A percentile compares a stretch with the other conserved stretches of the same genome.
Conservation (phyloP, 495 filamentous ascomycete species). For the Hyaloscypha finlandica region DNA sequence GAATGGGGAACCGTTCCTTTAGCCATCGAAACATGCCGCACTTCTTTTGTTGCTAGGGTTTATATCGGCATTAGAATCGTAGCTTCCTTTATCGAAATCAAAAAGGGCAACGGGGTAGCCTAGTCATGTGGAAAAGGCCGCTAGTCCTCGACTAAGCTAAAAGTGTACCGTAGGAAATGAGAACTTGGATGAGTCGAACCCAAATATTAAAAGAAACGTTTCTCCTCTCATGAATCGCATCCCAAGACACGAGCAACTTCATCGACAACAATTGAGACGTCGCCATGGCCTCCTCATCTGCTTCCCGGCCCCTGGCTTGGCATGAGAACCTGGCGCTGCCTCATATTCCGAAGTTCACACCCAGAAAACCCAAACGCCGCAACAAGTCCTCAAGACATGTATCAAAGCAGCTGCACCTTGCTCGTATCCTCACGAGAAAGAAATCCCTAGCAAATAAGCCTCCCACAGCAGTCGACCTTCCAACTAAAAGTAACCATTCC, state of each 20-base stretch:
- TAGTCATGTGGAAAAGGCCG: neutral
- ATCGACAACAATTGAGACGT: neutral
- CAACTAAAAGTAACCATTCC: neutral
- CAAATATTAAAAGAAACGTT: neutral
- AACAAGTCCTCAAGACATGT: neutral
- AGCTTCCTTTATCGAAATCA: too few species aligned
- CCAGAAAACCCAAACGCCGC: neutral
- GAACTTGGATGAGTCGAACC: neutral
- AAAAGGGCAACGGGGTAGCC: too few species aligned
- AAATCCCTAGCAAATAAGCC: neutral
- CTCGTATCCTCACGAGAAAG: neutral
- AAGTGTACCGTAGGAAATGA: neutral
- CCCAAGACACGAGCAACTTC: neutral
- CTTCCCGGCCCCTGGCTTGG: neutral
- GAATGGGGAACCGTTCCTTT: too few species aligned
- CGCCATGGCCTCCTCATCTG: neutral
- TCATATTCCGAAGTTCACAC: neutral
- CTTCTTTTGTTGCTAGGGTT: too few species aligned
- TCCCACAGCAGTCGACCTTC: neutral
- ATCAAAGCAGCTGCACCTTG: too few species aligned
- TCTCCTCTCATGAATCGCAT: neutral
- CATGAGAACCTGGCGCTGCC: neutral
- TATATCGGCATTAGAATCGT: too few species aligned
- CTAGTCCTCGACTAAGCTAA: neutral
- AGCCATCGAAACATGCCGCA: too few species aligned